Conservation (phyloP, 176 grass and related monocot genomes). For the Avena eriantha region DNA sequence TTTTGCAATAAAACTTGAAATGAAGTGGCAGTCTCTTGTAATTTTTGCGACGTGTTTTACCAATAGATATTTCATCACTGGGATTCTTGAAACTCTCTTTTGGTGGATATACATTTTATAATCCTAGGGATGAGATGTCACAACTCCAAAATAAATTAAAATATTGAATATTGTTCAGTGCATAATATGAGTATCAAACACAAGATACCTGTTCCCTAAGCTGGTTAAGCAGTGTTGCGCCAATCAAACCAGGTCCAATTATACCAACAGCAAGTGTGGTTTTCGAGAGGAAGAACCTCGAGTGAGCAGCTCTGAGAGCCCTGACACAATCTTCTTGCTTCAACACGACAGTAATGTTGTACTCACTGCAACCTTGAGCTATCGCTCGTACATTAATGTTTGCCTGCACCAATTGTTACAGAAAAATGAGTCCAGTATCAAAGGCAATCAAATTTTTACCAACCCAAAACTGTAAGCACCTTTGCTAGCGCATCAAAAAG, state of each 20-base stretch:
- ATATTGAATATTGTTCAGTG: background rate
- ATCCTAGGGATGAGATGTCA: constrained; percentile 1
- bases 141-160: constrained; percentile 36
- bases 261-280: constrained; percentile 90
- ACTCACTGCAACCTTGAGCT: constrained; percentile 99
- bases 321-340: constrained; percentile 97
- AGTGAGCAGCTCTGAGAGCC: constrained; percentile 86
- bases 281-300: constrained; percentile 93
- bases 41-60: background rate
- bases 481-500: constrained; percentile 99
- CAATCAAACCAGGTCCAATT: constrained; percentile 95
- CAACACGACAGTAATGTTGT: constrained; percentile 97
- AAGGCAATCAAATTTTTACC: constrained; percentile 32
- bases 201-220: constrained; percentile 88
- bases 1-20: background rate
- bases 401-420: constrained; percentile 61
- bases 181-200: background rate
- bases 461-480: constrained; percentile 50
- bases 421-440: constrained; percentile 27
- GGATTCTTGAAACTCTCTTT: background rate
- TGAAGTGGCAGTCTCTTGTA: background rate
- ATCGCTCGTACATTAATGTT: constrained; percentile 98
- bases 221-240: constrained; percentile 87
- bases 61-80: background rate
- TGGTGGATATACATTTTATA: background rate